Evolutionary conservation across 208 protist species (phyloP).

Genomic region (Angomonas ambiguus): DNA sequence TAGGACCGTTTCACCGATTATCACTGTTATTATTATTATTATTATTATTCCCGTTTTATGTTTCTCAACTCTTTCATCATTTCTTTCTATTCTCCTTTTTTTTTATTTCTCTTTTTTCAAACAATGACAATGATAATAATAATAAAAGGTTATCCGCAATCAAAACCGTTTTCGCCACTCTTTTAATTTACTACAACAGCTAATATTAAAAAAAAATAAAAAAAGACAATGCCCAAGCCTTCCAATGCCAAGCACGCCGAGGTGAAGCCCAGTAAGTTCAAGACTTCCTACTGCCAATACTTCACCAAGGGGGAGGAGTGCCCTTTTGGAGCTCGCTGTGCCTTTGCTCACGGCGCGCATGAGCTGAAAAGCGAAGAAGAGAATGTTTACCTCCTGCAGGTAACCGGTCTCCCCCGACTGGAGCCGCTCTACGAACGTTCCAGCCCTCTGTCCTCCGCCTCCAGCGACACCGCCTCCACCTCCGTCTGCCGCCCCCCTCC

Average conservation of each 20-base stretch:
- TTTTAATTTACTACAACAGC: neutral
- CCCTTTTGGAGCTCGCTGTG: slow-evolving; percentile 69
- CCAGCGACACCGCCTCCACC: neutral
- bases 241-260: slow-evolving; percentile 61
- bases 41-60: neutral
- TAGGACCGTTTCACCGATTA: too few relatives aligned
- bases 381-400: neutral
- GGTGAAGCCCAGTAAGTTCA: slow-evolving; percentile 84
- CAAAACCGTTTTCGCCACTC: neutral
- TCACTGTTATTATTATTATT: too few relatives aligned
- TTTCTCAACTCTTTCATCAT: neutral
- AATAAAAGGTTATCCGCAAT: neutral
- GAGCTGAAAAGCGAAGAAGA: slow-evolving; percentile 30
- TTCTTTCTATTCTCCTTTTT: neutral
- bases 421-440: neutral
- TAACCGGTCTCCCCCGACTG: neutral
- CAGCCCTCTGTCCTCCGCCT: neutral
- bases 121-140: neutral
- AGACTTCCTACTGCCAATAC: slow-evolving; percentile 81
- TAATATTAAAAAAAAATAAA: slow-evolving; percentile 5
- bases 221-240: neutral
- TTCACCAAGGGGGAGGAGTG: slow-evolving; percentile 50
- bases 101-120: neutral
- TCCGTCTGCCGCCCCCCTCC: slow-evolving; percentile 3
- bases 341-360: slow-evolving; percentile 71